Conservation (phyloP, 148 eudicot species). For the Dysphania ambrosioides region DNA sequence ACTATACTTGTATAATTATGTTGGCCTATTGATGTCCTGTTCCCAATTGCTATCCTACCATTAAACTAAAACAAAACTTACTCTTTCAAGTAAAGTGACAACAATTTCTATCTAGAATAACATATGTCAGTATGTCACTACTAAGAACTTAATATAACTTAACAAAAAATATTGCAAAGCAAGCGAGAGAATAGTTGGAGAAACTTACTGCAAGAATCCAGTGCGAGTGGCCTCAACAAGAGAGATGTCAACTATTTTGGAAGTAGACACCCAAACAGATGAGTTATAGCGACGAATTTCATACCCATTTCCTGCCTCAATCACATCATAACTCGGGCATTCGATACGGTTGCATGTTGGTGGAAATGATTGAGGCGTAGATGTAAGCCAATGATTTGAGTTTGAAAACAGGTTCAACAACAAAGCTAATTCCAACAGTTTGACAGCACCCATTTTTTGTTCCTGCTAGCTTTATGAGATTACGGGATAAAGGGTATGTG, state of each 20-base stretch:
- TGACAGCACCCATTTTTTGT: conserved; percentile 25
- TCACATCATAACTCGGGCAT: conserved; percentile 65
- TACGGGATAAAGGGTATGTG: not conserved
- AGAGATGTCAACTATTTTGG: conserved; percentile 59
- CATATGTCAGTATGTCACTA: no score
- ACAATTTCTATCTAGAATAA: no score
- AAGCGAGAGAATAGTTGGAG: not conserved
- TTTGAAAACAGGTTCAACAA: conserved; percentile 22
- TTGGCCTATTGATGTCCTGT: no score
- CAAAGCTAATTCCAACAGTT: conserved; percentile 20
- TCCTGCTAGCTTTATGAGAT: no score
- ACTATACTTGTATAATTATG: no score
- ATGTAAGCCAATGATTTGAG: not conserved
- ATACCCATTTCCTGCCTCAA: conserved; percentile 47
- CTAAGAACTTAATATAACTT: no score
- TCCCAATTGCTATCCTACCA: no score
- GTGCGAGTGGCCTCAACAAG: conserved; percentile 49
- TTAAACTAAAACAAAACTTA: no score
- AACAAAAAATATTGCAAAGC: not conserved
- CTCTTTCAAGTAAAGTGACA: no score
- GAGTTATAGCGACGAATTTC: conserved; percentile 73
- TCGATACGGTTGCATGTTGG: conserved; percentile 53
- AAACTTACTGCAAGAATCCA: conserved; percentile 25
- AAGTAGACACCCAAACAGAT: conserved; percentile 63
- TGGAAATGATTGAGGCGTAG: conserved; percentile 1